Percentiles rank a stretch among this genome's conserved stretches.
Evolutionary conservation across 371 early-diverging fungal species (phyloP).

Genomic region (Mucor indicus): DNA sequence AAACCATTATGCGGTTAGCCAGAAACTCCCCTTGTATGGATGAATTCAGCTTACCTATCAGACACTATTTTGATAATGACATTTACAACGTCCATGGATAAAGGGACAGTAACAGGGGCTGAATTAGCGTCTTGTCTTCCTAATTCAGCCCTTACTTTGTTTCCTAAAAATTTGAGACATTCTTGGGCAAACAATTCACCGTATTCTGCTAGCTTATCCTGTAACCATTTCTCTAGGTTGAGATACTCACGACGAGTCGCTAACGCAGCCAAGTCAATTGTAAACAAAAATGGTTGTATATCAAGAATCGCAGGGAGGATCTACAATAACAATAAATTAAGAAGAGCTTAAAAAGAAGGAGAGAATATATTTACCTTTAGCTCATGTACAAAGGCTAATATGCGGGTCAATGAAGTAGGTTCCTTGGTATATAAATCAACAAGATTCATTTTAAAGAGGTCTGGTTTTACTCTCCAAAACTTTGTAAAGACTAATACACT

Average conservation of each 20-base stretch:
- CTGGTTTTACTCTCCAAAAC: slow-evolving; percentile 71
- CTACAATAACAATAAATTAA: too few relatives aligned
- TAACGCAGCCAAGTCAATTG: slow-evolving; percentile 83
- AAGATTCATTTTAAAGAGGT: slow-evolving; percentile 62
- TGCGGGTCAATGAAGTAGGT: slow-evolving; percentile 66
- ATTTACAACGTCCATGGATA: slow-evolving; percentile 68
- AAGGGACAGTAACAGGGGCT: slow-evolving; percentile 48
- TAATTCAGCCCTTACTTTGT: slow-evolving; percentile 58
- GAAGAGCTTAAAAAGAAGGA: not conserved
- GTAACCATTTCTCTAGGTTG: slow-evolving; percentile 87
- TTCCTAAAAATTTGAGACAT: slow-evolving; percentile 76
- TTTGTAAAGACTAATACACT: slow-evolving; percentile 70
- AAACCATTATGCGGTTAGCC: not conserved
- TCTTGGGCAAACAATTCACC: slow-evolving; percentile 70
- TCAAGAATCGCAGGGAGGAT: slow-evolving; percentile 73
- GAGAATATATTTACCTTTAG: slow-evolving; percentile 56
- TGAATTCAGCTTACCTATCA: slow-evolving; percentile 23
- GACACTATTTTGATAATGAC: slow-evolving; percentile 69
- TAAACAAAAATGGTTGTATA: slow-evolving; percentile 65
- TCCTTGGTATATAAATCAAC: slow-evolving; percentile 76
- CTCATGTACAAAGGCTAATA: slow-evolving; percentile 82
- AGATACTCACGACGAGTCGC: slow-evolving; percentile 80
- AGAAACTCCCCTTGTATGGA: not conserved
- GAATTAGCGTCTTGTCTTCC: slow-evolving; percentile 38
- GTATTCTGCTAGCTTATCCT: slow-evolving; percentile 65